Percentiles rank a stretch among this genome's conserved stretches.
Evolutionary conservation across 2,329 filamentous ascomycete genomes (phyloP).

Genomic region (Rhynchosporium secalis): DNA sequence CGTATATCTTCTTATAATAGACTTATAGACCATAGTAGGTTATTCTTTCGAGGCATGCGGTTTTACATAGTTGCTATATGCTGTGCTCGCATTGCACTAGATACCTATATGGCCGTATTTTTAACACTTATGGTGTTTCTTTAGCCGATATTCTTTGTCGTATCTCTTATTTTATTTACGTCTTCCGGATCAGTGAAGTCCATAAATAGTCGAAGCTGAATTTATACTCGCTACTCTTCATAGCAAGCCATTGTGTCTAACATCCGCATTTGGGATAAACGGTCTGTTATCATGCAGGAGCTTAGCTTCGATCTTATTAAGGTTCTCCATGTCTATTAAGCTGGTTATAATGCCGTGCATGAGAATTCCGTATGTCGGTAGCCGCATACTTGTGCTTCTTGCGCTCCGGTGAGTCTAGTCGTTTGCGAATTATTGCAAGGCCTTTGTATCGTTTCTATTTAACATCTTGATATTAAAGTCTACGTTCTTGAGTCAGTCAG

Average conservation of each 20-base stretch:
- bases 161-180: conserved; percentile 19
- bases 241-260: conserved; percentile 19
- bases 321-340: no score
- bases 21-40: no score
- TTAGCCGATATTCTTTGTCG: conserved; percentile 21
- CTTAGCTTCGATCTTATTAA: no score
- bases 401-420: conserved; percentile 18
- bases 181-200: conserved; percentile 20
- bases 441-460: conserved; percentile 16
- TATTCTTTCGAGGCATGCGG: conserved; percentile 17
- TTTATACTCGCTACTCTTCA: conserved; percentile 13
- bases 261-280: neutral
- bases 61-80: conserved; percentile 25
- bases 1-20: no score
- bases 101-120: conserved; percentile 29
- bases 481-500: conserved; percentile 21
- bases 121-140: conserved; percentile 26
- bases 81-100: conserved; percentile 22
- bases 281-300: no score
- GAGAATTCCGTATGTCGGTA: conserved; percentile 23
- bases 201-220: conserved; percentile 15
- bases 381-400: conserved; percentile 17
- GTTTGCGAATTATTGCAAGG: conserved; percentile 19
- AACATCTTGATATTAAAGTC: conserved; percentile 22
- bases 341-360: conserved; percentile 14